Conservation (phyloP, 352 stramenopile species). For the Phytophthora pinifolia region DNA sequence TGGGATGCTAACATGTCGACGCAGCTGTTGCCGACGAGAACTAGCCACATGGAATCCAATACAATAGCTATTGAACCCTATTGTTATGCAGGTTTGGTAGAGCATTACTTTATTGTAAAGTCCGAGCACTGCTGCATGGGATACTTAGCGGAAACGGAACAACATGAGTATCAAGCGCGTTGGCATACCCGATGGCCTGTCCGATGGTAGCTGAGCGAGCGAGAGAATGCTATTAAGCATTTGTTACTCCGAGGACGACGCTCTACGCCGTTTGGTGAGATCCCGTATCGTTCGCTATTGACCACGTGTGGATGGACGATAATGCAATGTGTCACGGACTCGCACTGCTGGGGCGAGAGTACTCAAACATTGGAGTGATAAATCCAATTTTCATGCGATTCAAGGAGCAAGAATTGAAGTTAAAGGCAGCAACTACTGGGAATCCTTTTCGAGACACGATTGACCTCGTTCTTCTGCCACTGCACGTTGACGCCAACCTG, state of each 20-base stretch:
- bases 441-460: not conserved
- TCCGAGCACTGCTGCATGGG: too few species aligned
- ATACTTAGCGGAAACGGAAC: not conserved
- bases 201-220: not conserved
- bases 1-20: too few species aligned
- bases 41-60: too few species aligned
- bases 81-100: too few species aligned
- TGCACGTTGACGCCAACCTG: constrained; percentile 3
- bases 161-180: constrained; percentile 1
- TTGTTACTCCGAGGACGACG: not conserved
- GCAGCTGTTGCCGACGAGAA: too few species aligned
- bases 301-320: constrained; percentile 3
- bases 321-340: not conserved
- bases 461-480: not conserved
- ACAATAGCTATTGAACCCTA: too few species aligned
- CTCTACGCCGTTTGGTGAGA: not conserved
- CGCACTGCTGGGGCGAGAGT: not conserved
- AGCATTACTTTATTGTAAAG: too few species aligned
- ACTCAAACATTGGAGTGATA: not conserved
- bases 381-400: not conserved
- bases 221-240: not conserved
- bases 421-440: not conserved
- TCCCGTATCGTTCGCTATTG: constrained; percentile 1
- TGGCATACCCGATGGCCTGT: not conserved
- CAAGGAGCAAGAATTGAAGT: not conserved